Evolutionary conservation across 2,329 filamentous ascomycete species (phyloP), one percentile per base, ranked within the genome.

Genomic region (Lachnellula arida): DNA sequence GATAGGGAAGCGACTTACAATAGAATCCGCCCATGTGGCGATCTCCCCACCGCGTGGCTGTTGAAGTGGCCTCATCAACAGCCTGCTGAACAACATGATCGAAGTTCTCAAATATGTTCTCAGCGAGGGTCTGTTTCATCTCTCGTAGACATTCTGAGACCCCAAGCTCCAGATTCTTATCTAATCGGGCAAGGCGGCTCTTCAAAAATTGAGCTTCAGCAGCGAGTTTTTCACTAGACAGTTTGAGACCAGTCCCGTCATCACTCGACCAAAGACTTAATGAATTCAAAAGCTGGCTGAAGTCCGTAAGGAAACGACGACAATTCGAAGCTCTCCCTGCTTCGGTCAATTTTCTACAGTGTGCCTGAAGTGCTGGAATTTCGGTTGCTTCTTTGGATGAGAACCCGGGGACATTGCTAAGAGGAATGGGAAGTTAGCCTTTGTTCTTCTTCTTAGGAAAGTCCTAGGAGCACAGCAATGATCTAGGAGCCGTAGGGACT

Each of bases 281-380:
- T 0, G 80, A 82, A 32, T 77, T 79, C 3, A 84, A 56, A 0
- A 83, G 63, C 56, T 79, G 76, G 43, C 71, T 74, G 3, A 85
- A 51, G 32, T 72, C 74, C 11, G 77, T 79, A 2, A 87, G 69
- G 57, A 84, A 84, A 1, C 66, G 68, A 8, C 73, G 74, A 49
- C 74, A 78, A 17, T 69, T 73, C 4, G 71, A 72, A 5, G 73
- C 68, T 25, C 79, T 72, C 7, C 75, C 75, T 32, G 71, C 69
- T 53, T 81, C 77, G 0, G 84, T 86, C 3, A 86, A 70, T 43
- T 78, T 78, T 56, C 76, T 78, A 52, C 82, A 85, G 60, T 88
- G 83, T 0, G 71, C 71, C 35, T 54, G 25, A 32, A 58, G 47
- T 28, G 61, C 53, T 14, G 59, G 56, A 14, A 72, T 63, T 54